Conservation (phyloP, 768 basidiomycete species). For the Amanita thiersii region DNA sequence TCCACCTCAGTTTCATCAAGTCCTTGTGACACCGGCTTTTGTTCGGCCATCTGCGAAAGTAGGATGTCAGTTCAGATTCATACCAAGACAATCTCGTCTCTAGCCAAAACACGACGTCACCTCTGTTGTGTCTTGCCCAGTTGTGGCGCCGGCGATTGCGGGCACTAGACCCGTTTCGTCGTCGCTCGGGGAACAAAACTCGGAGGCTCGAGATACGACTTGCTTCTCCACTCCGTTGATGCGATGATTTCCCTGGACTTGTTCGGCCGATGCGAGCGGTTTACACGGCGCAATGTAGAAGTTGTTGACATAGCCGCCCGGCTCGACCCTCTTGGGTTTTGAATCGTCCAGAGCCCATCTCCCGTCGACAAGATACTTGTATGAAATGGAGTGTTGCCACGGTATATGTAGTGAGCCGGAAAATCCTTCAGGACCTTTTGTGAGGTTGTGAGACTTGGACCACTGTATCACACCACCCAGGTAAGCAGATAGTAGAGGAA, state of each 20-base stretch:
- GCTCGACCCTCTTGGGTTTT: slow-evolving; percentile 54
- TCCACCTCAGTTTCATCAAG: background rate
- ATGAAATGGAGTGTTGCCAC: slow-evolving; percentile 54
- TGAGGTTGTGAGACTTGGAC: slow-evolving; percentile 48
- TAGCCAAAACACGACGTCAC: slow-evolving; percentile 7
- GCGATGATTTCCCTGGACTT: too few species aligned
- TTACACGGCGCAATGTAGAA: slow-evolving; percentile 46
- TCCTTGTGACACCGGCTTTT: too few species aligned
- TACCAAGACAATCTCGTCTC: too few species aligned
- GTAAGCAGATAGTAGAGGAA: background rate
- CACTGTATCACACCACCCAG: slow-evolving; percentile 50
- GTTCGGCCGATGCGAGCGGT: slow-evolving; percentile 17
- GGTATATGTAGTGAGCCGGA: slow-evolving; percentile 44
- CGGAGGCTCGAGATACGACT: too few species aligned
- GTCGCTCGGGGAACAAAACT: too few species aligned
- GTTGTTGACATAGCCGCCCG: slow-evolving; percentile 64
- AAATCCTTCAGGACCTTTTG: slow-evolving; percentile 48
- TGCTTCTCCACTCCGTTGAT: background rate
- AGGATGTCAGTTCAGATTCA: too few species aligned
- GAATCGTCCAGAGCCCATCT: slow-evolving; percentile 48
- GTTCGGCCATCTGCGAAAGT: too few species aligned
- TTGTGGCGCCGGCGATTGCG: background rate
- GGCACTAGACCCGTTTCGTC: too few species aligned
- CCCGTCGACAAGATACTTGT: slow-evolving; percentile 80
- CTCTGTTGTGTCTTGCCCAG: background rate